phyloP scores from a whole-genome alignment of 179 eudicot species.

The Patellifolia procumbens region DNA sequence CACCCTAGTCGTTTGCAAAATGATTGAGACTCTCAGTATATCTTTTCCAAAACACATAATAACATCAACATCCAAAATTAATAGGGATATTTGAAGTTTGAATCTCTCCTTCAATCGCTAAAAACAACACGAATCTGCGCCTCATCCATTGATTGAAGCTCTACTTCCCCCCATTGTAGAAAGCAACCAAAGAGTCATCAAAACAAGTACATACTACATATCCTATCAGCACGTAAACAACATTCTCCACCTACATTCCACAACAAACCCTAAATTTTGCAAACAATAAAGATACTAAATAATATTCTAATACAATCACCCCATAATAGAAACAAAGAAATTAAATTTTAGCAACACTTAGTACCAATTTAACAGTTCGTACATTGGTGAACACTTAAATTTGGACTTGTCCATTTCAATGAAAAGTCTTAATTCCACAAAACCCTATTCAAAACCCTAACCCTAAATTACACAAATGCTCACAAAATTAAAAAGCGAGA shows the following conservation, averaged over 20 bases:
- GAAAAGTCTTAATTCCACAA: too few species aligned
- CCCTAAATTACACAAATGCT: neutral
- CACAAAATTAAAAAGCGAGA: neutral
- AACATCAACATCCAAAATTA: neutral
- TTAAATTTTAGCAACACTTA: neutral
- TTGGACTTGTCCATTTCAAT: too few species aligned
- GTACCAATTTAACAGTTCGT: neutral
- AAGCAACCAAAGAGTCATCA: neutral
- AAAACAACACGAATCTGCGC: too few species aligned
- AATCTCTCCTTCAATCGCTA: too few species aligned
- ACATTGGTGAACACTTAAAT: too few species aligned
- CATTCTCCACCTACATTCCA: neutral
- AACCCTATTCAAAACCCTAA: slow-evolving; percentile 16
- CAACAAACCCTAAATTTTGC: neutral
- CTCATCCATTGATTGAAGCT: too few species aligned
- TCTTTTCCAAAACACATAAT: neutral
- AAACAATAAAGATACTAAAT: neutral
- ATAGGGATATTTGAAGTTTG: too few species aligned
- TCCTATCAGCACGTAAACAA: neutral
- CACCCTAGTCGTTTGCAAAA: neutral
- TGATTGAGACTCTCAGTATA: too few species aligned
- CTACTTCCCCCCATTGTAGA: neutral
- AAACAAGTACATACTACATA: neutral
- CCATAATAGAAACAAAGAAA: neutral
- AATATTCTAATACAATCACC: neutral